Percentiles rank a stretch among this genome's conserved stretches.
Conservation (phyloP, 345 rosid species). For the Salix dunnii region DNA sequence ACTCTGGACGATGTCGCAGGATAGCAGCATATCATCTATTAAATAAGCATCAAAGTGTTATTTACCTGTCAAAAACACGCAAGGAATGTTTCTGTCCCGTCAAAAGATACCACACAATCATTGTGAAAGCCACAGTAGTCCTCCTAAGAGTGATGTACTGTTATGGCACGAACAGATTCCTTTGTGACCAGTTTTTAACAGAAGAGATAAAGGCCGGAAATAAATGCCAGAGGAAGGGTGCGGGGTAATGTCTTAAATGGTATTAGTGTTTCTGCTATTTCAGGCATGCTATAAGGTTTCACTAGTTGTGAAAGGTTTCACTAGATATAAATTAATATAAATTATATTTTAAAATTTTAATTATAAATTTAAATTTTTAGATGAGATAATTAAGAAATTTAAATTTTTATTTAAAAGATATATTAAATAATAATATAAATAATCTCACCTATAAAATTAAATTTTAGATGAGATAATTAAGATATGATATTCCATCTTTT, state of each 20-base stretch:
- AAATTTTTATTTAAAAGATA: too few species aligned
- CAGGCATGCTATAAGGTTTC: conserved; percentile 1
- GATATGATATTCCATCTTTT: too few species aligned
- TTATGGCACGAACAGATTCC: conserved; percentile 31
- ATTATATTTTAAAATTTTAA: too few species aligned
- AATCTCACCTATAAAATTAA: too few species aligned
- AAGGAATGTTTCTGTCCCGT: conserved; percentile 24
- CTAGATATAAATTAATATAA: too few species aligned
- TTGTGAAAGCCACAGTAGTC: conserved; percentile 32
- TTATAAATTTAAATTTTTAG: too few species aligned
- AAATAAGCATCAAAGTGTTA: background rate
- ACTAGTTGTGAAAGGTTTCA: conserved; percentile 23
- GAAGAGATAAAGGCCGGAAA: background rate
- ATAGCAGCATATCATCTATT: background rate
- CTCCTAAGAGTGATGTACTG: conserved; percentile 29
- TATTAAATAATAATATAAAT: too few species aligned
- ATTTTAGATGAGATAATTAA: too few species aligned
- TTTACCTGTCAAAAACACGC: conserved; percentile 27
- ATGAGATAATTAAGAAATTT: too few species aligned
- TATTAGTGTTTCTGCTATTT: conserved; percentile 14
- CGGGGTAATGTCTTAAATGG: conserved; percentile 17
- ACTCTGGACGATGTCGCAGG: background rate
- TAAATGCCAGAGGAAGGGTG: conserved; percentile 20
- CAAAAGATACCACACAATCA: conserved; percentile 25
- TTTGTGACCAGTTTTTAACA: conserved; percentile 23